Base-by-base conservation (phyloP, 2,329 filamentous ascomycete genomes). In the Paramyrothecium roridum region DNA sequence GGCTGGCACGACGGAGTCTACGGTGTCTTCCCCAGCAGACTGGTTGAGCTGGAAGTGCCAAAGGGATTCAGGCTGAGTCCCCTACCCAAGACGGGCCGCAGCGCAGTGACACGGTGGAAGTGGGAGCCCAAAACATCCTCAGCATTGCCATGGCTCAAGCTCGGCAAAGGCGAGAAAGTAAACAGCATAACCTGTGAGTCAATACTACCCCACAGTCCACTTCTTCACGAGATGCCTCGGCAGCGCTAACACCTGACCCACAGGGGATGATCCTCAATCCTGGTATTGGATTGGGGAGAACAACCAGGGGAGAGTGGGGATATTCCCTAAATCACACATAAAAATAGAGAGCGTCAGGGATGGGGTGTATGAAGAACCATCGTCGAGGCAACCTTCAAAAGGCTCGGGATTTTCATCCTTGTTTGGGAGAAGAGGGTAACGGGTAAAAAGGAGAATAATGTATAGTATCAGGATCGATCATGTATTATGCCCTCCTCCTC, bases 111-210 rank as follows among this genome's bases (percentile, higher is more conserved):
- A 16, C 59, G 66, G 30, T 72, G 68, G 69, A 70, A 69, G 51
- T 72, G 64, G 61, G 63, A 66, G 10, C 57, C 61, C 8, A 67
- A 64, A 54, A 57, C 49, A 4, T 52, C 50, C 11, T 51, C 52
- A 11, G 46, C 48, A 4, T 40, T 48, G 1, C 57, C 59, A 2
- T 65, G 63, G 63, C 19, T 65, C 16, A 47, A 53, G 17, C 60
- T 81, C 57, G 76, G 76, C 4, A 77, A 78, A 30, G 77, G 74
- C 17, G 77, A 80, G 55, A 79, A 76, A 4, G 80, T 78, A n/a
- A 76, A 71, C 52, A 85, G 77, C 73, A 84, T 63, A 16, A 58
- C 57, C 3, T 65, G 63, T 65, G 26, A 60, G 61, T 59, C 12
- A 26, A 47, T 13, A 10, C 20, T 12, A n/a, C 40, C 26, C 40